Evolutionary conservation across 768 basidiomycete genomes (phyloP).

Genomic region (Guyanaporus albipodus): DNA sequence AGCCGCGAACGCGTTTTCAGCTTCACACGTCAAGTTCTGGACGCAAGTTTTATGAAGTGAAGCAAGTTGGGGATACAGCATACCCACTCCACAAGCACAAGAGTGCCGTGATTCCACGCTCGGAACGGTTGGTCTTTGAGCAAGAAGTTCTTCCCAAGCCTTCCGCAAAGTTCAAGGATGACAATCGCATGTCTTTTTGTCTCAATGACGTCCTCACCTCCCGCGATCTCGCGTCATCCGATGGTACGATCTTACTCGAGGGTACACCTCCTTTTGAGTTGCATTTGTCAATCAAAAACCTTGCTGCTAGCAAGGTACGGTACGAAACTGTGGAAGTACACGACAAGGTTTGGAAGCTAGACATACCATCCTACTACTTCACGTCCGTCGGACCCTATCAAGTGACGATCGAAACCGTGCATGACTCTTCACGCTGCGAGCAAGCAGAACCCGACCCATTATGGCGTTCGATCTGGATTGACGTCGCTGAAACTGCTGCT

Average conservation of each 20-base stretch:
- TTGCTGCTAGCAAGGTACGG: conserved; percentile 65
- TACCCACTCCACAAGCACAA: conserved; percentile 74
- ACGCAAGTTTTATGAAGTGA: conserved; percentile 85
- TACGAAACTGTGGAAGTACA: conserved; percentile 50
- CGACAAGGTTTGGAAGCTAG: conserved; percentile 63
- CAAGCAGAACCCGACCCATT: conserved; percentile 63
- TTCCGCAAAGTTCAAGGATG: conserved; percentile 70
- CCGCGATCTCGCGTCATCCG: conserved; percentile 46
- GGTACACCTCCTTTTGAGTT: conserved; percentile 87
- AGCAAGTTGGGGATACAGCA: conserved; percentile 80
- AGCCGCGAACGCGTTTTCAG: conserved; percentile 74
- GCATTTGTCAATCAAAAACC: conserved; percentile 68
- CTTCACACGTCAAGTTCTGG: conserved; percentile 75
- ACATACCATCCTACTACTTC: conserved; percentile 68
- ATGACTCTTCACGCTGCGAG: conserved; percentile 80
- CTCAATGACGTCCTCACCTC: conserved; percentile 63
- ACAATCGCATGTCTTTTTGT: conserved; percentile 68
- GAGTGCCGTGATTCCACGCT: conserved; percentile 59
- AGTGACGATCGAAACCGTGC: conserved; percentile 71
- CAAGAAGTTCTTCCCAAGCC: conserved; percentile 83
- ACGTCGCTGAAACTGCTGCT: conserved; percentile 95
- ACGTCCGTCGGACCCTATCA: conserved; percentile 77
- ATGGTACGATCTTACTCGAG: conserved; percentile 60
- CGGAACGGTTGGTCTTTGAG: conserved; percentile 70
- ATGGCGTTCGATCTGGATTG: conserved; percentile 68